Evolutionary conservation across 257 asterid genomes (phyloP), one percentile per base, ranked within the genome.

Genomic region (Striga asiatica): DNA sequence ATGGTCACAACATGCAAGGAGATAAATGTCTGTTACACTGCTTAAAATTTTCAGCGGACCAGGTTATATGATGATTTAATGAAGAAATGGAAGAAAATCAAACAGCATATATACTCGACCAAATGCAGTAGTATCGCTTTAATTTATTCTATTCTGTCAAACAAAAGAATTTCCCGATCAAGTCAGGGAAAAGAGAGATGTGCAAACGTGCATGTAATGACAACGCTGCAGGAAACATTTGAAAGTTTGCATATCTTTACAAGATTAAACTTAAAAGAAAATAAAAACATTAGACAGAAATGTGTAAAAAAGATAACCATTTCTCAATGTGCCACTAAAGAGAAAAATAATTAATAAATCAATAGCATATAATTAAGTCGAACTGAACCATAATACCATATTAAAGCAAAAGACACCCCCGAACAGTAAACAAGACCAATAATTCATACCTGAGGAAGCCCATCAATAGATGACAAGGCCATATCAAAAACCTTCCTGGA

Each of bases 401-500:
- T n/a, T n/a, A n/a, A n/a, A n/a, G n/a, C n/a, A n/a, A n/a, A n/a
- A n/a, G n/a, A n/a, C n/a, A n/a, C n/a, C n/a, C n/a, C n/a, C n/a
- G 62, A 59, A 69, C 27, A 41, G 24, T 54, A 49, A 47, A 56
- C 24, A 46, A 61, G 56, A 47, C 41, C 65, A 53, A 60, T 41
- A 35, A 57, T 47, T 32, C 63, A 57, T 81, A 84, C 98, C 97
- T 37, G 60, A 38, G 95, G 84, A 72, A 81, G 93, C 61, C 91
- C 98, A 54, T 82, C 94, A 31, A 78, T 65, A 48, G 97, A 92
- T 49, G 73, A 75, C 72, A 92, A 71, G 60, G 97, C 95, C 97
- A 88, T 84, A 85, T 88, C 98, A 58, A 92, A 92, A 62, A 92
- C 81, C 75, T 81, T 92, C 57, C 98, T 76, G 25, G 98, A 83